Percentiles rank a stretch among this genome's conserved stretches.
Evolutionary conservation across 139 green algal genomes (phyloP).

Genomic region (Picochlorum sp.): DNA sequence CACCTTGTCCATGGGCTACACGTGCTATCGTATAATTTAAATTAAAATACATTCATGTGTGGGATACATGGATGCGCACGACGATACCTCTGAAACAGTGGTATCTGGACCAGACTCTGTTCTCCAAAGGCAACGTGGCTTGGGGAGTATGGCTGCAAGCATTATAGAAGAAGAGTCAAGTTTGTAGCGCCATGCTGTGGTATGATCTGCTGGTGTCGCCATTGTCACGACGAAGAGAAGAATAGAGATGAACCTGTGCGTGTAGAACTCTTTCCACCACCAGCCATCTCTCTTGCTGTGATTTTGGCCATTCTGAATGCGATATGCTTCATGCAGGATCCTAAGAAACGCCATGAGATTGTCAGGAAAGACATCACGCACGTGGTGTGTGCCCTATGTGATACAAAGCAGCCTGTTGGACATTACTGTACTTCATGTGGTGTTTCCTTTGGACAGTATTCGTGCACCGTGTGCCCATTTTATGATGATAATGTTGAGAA

Average conservation of each 20-base stretch:
- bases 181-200: slow-evolving; percentile 75
- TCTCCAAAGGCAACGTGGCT: slow-evolving; percentile 2
- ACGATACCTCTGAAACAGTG: background rate
- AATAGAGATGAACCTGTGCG: slow-evolving; percentile 35
- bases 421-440: slow-evolving; percentile 59
- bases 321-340: slow-evolving; percentile 40
- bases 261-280: background rate
- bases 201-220: slow-evolving; percentile 56
- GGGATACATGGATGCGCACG: too few species aligned
- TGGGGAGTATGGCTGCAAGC: slow-evolving; percentile 48
- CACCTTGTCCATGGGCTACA: too few species aligned
- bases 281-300: too few species aligned
- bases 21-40: too few species aligned
- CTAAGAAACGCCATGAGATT: slow-evolving; percentile 59
- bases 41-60: too few species aligned
- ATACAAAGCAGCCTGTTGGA: slow-evolving; percentile 50
- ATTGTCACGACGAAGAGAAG: slow-evolving; percentile 82
- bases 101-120: background rate
- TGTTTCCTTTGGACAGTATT: slow-evolving; percentile 62
- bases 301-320: too few species aligned
- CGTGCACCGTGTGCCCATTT: slow-evolving; percentile 64
- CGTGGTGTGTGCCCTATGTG: slow-evolving; percentile 72
- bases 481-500: slow-evolving; percentile 81
- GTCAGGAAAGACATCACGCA: slow-evolving; percentile 64
- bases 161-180: slow-evolving; percentile 70